Evolutionary conservation across 2,329 filamentous ascomycete genomes (phyloP).

Genomic region (Dactylellina sp.): DNA sequence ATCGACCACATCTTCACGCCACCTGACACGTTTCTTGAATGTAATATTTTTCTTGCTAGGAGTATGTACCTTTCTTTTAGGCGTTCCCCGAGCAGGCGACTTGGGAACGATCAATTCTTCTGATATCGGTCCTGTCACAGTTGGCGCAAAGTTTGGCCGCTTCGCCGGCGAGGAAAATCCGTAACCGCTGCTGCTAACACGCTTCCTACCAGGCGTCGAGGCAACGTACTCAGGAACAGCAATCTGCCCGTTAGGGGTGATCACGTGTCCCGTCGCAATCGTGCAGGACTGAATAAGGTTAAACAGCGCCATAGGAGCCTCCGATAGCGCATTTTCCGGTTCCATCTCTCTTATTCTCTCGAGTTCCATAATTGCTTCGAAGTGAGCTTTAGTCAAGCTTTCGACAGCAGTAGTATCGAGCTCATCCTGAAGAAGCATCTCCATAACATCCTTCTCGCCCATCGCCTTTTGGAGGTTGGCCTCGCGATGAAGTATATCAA

Average conservation of each 20-base stretch:
- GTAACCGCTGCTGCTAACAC: slow-evolving; percentile 42
- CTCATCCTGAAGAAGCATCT: slow-evolving; percentile 79
- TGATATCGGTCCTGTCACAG: slow-evolving; percentile 47
- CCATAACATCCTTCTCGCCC: slow-evolving; percentile 82
- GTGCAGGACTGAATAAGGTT: slow-evolving; percentile 82
- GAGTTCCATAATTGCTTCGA: slow-evolving; percentile 87
- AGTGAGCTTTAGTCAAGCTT: slow-evolving; percentile 86
- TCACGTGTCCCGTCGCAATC: slow-evolving; percentile 80
- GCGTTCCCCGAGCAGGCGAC: slow-evolving; percentile 57
- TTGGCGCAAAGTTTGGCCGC: slow-evolving; percentile 38
- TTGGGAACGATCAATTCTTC: slow-evolving; percentile 65
- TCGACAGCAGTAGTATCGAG: slow-evolving; percentile 83
- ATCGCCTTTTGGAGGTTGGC: slow-evolving; percentile 85
- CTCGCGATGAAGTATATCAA: slow-evolving; percentile 80
- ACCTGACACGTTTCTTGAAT: slow-evolving; percentile 81
- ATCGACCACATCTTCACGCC: slow-evolving; percentile 90
- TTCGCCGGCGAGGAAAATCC: slow-evolving; percentile 59
- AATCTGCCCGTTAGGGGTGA: slow-evolving; percentile 85
- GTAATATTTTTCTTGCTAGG: slow-evolving; percentile 67
- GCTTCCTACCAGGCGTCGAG: slow-evolving; percentile 58
- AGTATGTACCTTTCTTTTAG: slow-evolving; percentile 60
- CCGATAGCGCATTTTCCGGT: slow-evolving; percentile 82
- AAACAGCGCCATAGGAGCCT: slow-evolving; percentile 80
- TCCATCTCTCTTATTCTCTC: slow-evolving; percentile 83
- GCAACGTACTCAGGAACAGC: slow-evolving; percentile 61